Evolutionary conservation across 2,329 filamentous ascomycete species (phyloP).

Genomic region (Didymella lethalis): DNA sequence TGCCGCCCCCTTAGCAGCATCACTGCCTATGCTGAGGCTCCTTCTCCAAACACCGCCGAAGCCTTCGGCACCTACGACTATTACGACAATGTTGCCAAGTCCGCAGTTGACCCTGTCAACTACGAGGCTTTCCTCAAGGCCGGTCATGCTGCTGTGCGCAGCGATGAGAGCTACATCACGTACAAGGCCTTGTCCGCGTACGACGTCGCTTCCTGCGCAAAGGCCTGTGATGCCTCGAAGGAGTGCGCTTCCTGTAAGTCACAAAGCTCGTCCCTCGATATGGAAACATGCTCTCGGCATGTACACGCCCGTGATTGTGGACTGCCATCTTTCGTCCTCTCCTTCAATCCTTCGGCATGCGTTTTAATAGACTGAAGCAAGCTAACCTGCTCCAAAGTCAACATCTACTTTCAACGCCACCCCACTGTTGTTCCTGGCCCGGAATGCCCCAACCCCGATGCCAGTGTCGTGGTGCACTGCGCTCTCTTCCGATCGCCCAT

Average conservation of each 20-base stretch:
- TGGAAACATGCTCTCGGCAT: background rate
- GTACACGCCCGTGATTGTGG: background rate
- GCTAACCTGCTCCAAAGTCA: slow-evolving; percentile 42
- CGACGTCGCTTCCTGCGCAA: slow-evolving; percentile 1
- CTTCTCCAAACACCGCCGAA: slow-evolving; percentile 7
- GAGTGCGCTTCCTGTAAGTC: slow-evolving; percentile 9
- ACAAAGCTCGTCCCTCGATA: too few species aligned
- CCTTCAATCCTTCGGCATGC: background rate
- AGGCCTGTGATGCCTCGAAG: background rate
- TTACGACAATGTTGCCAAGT: background rate
- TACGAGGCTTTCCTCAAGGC: background rate
- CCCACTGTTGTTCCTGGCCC: slow-evolving; percentile 20
- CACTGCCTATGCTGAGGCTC: background rate
- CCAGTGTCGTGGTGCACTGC: slow-evolving; percentile 23
- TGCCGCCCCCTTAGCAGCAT: background rate
- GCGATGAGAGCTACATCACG: background rate
- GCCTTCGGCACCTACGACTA: slow-evolving; percentile 1
- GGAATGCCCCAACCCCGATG: slow-evolving; percentile 28
- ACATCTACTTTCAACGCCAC: slow-evolving; percentile 32
- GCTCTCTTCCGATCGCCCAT: slow-evolving; percentile 23
- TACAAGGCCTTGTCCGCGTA: background rate
- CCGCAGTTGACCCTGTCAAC: background rate
- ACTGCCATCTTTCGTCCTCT: background rate
- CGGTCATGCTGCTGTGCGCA: background rate
- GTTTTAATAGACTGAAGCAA: background rate